Evolutionary conservation across 2,329 filamentous ascomycete genomes (phyloP).

Genomic region (Aspergillus tubingensis): DNA sequence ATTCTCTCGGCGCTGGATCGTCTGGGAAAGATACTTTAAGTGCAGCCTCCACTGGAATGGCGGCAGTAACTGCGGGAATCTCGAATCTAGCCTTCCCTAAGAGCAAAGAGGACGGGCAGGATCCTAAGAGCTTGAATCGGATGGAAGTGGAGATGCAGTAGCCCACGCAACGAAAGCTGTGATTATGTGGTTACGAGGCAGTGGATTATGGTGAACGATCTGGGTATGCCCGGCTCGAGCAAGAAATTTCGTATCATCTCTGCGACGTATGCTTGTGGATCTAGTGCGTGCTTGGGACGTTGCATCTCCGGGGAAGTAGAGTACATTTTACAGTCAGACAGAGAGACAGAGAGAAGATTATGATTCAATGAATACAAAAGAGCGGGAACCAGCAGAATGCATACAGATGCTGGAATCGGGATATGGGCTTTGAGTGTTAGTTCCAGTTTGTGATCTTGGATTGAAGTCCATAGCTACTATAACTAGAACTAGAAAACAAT

Average conservation of each 20-base stretch:
- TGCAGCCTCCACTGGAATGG: constrained; percentile 38
- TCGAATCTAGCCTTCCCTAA: constrained; percentile 47
- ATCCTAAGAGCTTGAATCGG: constrained; percentile 30
- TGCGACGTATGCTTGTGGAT: background rate
- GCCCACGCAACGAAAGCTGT: background rate
- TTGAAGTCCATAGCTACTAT: no score
- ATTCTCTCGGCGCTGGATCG: constrained; percentile 51
- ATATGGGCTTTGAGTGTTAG: background rate
- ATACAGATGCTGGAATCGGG: background rate
- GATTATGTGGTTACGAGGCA: background rate
- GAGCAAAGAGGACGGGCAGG: constrained; percentile 31
- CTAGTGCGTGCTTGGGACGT: background rate
- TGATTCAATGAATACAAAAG: background rate
- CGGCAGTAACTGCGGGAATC: constrained; percentile 49
- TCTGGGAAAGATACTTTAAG: constrained; percentile 31
- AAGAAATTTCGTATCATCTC: background rate
- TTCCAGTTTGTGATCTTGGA: background rate
- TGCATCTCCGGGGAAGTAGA: constrained; percentile 2
- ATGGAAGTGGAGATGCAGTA: constrained; percentile 57
- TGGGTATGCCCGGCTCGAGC: background rate
- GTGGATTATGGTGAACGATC: constrained; percentile 4
- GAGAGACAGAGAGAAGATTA: background rate
- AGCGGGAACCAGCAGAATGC: background rate
- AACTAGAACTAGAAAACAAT: no score
- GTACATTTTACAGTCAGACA: background rate